phyloP scores from a whole-genome alignment of 1,284 basidiomycete genomes.

The Vanrija humicola region DNA sequence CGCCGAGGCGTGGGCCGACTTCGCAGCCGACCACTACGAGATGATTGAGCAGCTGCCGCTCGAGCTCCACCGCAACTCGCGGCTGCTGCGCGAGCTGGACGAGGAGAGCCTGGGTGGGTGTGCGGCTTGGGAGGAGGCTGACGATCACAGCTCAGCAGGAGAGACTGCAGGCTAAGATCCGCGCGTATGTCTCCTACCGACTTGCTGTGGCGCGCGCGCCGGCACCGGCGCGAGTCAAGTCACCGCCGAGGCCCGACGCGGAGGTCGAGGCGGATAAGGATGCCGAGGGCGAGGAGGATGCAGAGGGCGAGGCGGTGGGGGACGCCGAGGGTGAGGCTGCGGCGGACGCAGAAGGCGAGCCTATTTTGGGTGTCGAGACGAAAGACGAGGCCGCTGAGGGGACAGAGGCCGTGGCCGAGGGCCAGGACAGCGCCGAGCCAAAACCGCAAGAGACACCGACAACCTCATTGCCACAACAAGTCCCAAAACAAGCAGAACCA shows the following conservation, averaged over 20 bases:
- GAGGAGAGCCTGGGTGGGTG: constrained; percentile 62
- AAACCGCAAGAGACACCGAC: neutral
- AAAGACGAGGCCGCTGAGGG: neutral
- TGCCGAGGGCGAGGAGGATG: neutral
- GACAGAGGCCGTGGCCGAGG: neutral
- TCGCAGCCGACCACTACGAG: constrained; percentile 75
- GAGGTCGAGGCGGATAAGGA: neutral
- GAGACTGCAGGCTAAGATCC: constrained; percentile 32
- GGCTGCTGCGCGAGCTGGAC: constrained; percentile 76
- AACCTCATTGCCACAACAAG: neutral
- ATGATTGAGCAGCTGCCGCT: constrained; percentile 81
- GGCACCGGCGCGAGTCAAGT: neutral
- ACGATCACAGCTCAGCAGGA: constrained; percentile 33
- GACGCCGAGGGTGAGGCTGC: neutral
- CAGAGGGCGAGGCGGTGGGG: neutral
- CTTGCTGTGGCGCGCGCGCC: constrained; percentile 5
- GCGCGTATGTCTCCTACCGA: constrained; percentile 33
- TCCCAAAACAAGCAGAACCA: no score
- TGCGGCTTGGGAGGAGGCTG: neutral
- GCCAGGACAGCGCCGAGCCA: neutral
- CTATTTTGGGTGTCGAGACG: neutral
- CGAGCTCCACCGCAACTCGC: constrained; percentile 73
- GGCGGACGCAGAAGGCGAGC: neutral
- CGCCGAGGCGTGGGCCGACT: constrained; percentile 65
- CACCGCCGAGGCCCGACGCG: neutral